These are phyloP conservation scores for Penicillium atrosanguineum DNA, from an alignment of 495 filamentous ascomycete genomes.

Conservation along the genomic window DNA sequence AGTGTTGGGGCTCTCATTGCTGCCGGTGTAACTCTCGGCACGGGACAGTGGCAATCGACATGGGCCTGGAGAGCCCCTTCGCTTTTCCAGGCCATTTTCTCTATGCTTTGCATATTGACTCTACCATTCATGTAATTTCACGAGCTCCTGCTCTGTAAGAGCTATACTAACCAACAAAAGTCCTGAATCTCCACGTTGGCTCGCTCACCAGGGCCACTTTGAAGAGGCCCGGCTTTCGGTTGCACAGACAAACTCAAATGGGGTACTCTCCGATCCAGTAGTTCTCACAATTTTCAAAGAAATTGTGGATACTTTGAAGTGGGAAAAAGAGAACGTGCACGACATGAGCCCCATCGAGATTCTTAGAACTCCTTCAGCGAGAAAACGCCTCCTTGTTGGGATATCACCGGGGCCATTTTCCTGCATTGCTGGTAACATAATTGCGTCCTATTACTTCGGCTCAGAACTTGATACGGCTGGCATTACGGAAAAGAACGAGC, in stretches of 20 bases:
- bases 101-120: constrained; percentile 48
- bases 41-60: constrained; percentile 45
- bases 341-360: constrained; percentile 40
- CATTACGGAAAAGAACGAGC: constrained; percentile 37
- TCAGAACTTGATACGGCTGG: constrained; percentile 45
- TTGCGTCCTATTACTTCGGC: constrained; percentile 50
- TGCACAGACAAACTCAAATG: constrained; percentile 48
- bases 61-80: constrained; percentile 56
- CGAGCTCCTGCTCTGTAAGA: constrained; percentile 7
- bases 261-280: constrained; percentile 37
- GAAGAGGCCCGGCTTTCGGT: constrained; percentile 33
- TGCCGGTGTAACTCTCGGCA: constrained; percentile 52
- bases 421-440: constrained; percentile 51
- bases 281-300: constrained; percentile 31
- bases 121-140: constrained; percentile 43
- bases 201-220: constrained; percentile 37
- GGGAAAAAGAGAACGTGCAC: constrained; percentile 42
- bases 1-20: constrained; percentile 46
- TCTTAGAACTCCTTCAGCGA: constrained; percentile 36
- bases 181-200: constrained; percentile 54
- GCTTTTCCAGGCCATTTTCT: constrained; percentile 54
- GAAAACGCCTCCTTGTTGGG: constrained; percentile 46
- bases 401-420: constrained; percentile 42
- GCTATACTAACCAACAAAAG: constrained; percentile 12
- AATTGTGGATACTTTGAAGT: constrained; percentile 36